Evolutionary conservation across 768 basidiomycete species (phyloP), one percentile per base, ranked within the genome.

Genomic region (Russula sp.): DNA sequence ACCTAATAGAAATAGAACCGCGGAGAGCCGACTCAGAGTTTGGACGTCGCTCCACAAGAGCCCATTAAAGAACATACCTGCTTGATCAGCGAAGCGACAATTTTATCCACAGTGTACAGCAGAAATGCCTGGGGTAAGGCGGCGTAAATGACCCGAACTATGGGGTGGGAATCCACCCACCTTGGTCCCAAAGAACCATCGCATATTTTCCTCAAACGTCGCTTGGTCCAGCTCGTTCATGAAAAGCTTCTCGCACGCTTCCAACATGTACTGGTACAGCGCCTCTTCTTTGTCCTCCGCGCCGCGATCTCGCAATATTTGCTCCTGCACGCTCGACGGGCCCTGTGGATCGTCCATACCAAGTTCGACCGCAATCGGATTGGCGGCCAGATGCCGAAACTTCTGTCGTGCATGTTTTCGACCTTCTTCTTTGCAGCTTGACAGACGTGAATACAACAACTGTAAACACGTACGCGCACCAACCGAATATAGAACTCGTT

Each of bases 171-270:
- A 67, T 5, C 49, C 38, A 61, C 70, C 13, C 55, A 89, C 89
- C 83, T 87, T 88, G 65, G 86, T 92, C 36, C 92, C 90, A 77
- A 93, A 94, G 77, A 95, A 90, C 84, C 92, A 92, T 67, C 97
- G 79, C 85, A 98, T 86, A 71, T 93, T 92, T 73, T 98, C 97
- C 74, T 98, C 96, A 71, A 94, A 98, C 24, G 87, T 85, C n/a
- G 82, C 77, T 72, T 89, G 90, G 74, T 98, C 97, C 64, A 98
- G 80, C 72, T 98, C 95, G 66, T 84, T 88, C 70, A 94, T 94
- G 72, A 98, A 98, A 48, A 96, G 75, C 79, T 91, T 92, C 76
- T 98, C 96, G 73, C 92, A 93, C 11, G 92, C 89, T 63, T 88
- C 90, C 38, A 98, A 78, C 57, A 96, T 82, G 71, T 95, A 94